Conservation (phyloP, 192 early-diverging fungal genomes). For the Allomyces javanicus region DNA sequence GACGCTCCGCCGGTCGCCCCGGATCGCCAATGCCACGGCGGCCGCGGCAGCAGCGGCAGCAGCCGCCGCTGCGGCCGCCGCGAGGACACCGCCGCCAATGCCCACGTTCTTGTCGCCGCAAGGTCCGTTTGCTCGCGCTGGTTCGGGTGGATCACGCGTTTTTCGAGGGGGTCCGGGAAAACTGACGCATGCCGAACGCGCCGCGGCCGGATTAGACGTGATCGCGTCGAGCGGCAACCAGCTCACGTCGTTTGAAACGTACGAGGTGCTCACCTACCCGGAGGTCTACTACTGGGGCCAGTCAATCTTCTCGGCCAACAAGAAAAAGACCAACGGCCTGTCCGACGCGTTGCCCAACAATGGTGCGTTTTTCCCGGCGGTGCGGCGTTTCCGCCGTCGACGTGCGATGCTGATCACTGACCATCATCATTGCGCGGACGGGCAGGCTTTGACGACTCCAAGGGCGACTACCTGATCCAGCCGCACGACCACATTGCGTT, state of each 20-base stretch:
- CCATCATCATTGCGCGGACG: neutral
- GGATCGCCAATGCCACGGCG: too few species aligned
- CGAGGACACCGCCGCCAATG: too few species aligned
- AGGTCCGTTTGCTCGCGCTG: too few species aligned
- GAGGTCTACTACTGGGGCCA: neutral
- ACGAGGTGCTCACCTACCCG: neutral
- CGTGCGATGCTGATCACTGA: neutral
- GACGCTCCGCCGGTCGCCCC: too few species aligned
- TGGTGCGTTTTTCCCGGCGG: neutral
- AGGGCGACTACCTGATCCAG: slow-evolving; percentile 78
- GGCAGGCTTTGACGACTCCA: slow-evolving; percentile 64
- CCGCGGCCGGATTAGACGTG: too few species aligned
- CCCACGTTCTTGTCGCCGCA: too few species aligned
- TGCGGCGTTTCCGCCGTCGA: neutral
- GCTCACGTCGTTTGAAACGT: neutral
- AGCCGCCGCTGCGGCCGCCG: too few species aligned
- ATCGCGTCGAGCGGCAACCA: too few species aligned
- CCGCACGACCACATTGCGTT: slow-evolving; percentile 75
- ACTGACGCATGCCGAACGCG: too few species aligned
- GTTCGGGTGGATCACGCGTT: too few species aligned
- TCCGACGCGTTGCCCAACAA: neutral
- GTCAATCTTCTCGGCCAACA: neutral
- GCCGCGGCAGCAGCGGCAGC: too few species aligned
- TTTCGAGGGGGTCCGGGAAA: too few species aligned
- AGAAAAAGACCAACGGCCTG: neutral